Percentiles rank a stretch among this genome's conserved stretches.
Evolutionary conservation across 768 basidiomycete species (phyloP).

Genomic region (Rhizopogon roseolus): DNA sequence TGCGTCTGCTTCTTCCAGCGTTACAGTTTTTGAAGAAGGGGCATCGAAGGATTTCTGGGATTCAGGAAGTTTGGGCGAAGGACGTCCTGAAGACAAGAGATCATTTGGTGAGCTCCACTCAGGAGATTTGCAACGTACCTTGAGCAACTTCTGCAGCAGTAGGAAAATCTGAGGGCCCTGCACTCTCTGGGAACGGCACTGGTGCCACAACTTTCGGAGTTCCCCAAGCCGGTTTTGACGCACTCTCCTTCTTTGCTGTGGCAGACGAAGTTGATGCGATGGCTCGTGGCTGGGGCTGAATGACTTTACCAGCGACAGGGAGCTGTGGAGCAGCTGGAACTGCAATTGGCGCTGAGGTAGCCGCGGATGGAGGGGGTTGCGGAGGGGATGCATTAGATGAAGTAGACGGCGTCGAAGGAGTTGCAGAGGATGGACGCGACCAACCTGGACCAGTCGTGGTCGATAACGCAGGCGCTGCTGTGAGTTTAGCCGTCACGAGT

Average conservation of each 20-base stretch:
- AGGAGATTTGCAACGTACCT: constrained; percentile 43
- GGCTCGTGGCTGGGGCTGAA: constrained; percentile 56
- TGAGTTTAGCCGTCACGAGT: constrained; percentile 84
- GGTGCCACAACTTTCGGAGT: constrained; percentile 39
- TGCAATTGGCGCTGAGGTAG: constrained; percentile 15
- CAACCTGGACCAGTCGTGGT: constrained; percentile 62
- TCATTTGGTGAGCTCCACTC: constrained; percentile 1
- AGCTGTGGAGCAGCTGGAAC: constrained; percentile 41
- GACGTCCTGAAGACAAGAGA: background rate
- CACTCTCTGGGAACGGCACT: constrained; percentile 36
- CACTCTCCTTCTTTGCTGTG: constrained; percentile 27
- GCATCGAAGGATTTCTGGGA: constrained; percentile 50
- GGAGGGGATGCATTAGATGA: constrained; percentile 43
- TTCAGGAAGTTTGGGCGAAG: constrained; percentile 18
- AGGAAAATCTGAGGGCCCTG: constrained; percentile 73
- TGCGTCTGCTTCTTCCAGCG: constrained; percentile 82
- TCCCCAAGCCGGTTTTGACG: constrained; percentile 67
- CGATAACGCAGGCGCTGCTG: constrained; percentile 55
- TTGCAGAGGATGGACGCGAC: constrained; percentile 74
- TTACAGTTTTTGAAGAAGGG: constrained; percentile 49
- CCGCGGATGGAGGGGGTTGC: constrained; percentile 36
- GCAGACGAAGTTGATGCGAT: constrained; percentile 26
- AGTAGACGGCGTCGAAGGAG: constrained; percentile 50
- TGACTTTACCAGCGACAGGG: constrained; percentile 58
- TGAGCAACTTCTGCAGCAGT: constrained; percentile 95